A percentile compares a stretch with the other conserved stretches of the same genome.
Conservation (phyloP, 164 flowering plant species). For the Chloranthus sessilifolius region DNA sequence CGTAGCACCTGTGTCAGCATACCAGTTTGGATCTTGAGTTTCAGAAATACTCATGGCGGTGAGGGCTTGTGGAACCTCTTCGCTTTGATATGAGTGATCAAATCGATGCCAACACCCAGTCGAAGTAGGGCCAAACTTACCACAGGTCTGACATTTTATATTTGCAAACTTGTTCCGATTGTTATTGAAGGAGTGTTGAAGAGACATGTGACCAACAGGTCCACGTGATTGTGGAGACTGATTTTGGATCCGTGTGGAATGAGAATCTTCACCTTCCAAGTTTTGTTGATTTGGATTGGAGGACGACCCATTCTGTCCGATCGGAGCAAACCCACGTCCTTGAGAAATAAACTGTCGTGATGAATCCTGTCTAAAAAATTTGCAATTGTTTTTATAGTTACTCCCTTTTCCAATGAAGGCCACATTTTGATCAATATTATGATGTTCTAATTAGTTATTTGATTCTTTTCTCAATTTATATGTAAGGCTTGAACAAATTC, state of each 20-base stretch:
- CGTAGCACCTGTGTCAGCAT: not conserved
- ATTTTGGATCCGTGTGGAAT: too few relatives aligned
- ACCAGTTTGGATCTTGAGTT: not conserved
- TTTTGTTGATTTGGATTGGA: not conserved
- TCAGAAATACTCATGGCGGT: not conserved
- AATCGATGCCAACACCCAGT: not conserved
- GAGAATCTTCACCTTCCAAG: too few relatives aligned
- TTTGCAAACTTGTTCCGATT: not conserved
- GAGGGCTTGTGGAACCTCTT: not conserved
- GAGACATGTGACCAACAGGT: too few relatives aligned
- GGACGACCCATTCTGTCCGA: not conserved
- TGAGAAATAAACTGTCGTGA: not conserved
- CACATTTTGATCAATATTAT: not conserved
- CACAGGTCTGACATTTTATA: not conserved
- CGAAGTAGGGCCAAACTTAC: not conserved
- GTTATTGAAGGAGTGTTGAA: too few relatives aligned
- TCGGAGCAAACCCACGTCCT: not conserved
- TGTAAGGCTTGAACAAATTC: too few relatives aligned
- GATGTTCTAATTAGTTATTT: too few relatives aligned
- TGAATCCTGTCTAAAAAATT: not conserved
- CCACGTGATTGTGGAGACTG: not conserved
- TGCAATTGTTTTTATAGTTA: not conserved
- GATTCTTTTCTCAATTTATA: too few relatives aligned
- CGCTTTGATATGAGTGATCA: not conserved
- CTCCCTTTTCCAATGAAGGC: not conserved